Base-by-base conservation (phyloP, 2,329 filamentous ascomycete genomes). In the Onygena corvina region DNA sequence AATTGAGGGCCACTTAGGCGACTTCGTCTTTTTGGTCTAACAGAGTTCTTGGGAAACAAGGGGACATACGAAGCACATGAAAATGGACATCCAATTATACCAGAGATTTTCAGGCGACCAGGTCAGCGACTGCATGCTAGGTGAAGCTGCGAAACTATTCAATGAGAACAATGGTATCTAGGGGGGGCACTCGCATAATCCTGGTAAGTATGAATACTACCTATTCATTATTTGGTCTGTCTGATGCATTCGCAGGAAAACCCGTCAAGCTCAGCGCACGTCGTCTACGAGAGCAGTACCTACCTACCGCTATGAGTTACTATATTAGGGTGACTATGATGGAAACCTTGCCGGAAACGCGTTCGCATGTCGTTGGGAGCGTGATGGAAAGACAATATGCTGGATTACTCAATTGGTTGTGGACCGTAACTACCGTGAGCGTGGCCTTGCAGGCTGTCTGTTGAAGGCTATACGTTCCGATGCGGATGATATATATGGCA, bases 371-470 rank as follows among this genome's bases (percentile, higher is more conserved):
- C 61, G 63, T 47, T 69, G 64, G 66, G 52, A 49, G 20, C 54
- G 56, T 51, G 49, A 61, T 46, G 50, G 45, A 38, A 61, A 55
- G 50, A 57, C 38, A 46, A 53, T 70, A 16, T 69, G 64, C 54
- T 70, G 66, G 66, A 55, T 71, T 49, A 69, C 68, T 49, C 66
- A 70, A 55, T 57, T 71, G 36, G 66, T 70, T 14, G 64, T 71
- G 12, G 52, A 63, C 50, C 54, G 38, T 20, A 55, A 61, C 29
- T 67, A 63, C 52, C 63, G 68, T 46, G 59, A 64, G 50, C 64
- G 58, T 54, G 59, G 64, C 21, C 59, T 71, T 50, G 66, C 65
- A 35, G 55, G 50, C 30, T 51, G 54, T 49, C 61, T 70, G 14
- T 58, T 70, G 45, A 56, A 58, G 46, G 42, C 55, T 29, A 55